phyloP scores from a whole-genome alignment of 495 filamentous ascomycete genomes.

The Neurospora sp. region DNA sequence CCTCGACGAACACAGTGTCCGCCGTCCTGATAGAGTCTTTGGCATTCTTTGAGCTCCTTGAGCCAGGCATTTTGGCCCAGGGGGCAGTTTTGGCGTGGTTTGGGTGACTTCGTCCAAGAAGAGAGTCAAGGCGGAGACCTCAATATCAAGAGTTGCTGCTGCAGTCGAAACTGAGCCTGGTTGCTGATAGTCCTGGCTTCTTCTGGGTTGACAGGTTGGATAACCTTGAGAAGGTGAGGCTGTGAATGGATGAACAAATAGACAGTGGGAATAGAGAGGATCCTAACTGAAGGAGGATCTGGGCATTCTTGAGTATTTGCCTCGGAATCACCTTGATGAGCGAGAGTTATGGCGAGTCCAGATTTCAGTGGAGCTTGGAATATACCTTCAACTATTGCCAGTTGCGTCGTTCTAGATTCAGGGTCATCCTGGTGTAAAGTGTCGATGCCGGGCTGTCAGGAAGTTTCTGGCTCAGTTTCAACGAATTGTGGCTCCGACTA shows the following conservation, averaged over 20 bases:
- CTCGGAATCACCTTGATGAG: background rate
- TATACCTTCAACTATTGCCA: background rate
- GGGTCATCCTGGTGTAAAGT: background rate
- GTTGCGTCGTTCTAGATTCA: background rate
- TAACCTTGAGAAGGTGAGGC: background rate
- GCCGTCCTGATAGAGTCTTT: constrained; percentile 1
- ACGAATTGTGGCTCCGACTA: background rate
- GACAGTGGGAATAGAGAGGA: background rate
- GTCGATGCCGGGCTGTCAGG: background rate
- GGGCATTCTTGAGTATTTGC: background rate
- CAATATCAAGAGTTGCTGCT: background rate
- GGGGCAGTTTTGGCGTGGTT: background rate
- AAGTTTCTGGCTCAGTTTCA: background rate
- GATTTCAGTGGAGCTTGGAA: background rate
- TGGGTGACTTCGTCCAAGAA: background rate
- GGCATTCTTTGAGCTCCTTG: background rate
- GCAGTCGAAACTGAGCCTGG: background rate
- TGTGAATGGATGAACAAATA: background rate
- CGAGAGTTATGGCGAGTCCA: background rate
- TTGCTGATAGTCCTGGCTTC: background rate
- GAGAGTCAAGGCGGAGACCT: background rate
- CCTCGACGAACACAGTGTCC: constrained; percentile 4
- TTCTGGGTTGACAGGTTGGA: background rate
- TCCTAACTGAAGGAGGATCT: background rate
- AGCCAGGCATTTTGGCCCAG: background rate